Evolutionary conservation across 768 basidiomycete species (phyloP).

Genomic region (Russula virescens): DNA sequence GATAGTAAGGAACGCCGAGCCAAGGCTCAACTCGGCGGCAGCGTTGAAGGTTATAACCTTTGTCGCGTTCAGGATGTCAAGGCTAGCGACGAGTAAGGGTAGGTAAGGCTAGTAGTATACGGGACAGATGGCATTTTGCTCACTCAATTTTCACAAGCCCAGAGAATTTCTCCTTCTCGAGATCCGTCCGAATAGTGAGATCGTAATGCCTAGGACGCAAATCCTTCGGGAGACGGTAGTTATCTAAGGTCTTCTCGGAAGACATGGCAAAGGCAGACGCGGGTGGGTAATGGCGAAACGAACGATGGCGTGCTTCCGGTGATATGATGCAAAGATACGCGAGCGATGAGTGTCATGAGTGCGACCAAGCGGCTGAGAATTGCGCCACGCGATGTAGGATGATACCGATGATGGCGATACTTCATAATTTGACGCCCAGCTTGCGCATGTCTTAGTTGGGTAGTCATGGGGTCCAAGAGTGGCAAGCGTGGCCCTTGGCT

Average conservation of each 20-base stretch:
- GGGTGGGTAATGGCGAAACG: conserved; percentile 4
- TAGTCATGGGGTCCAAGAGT: conserved; percentile 7
- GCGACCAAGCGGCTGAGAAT: not conserved
- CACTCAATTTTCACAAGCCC: conserved; percentile 73
- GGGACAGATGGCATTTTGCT: conserved; percentile 25
- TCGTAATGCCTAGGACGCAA: conserved; percentile 75
- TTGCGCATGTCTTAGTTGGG: not conserved
- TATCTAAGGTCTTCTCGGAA: conserved; percentile 15
- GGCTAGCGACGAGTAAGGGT: conserved; percentile 34
- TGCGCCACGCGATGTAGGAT: not conserved
- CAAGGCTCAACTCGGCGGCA: conserved; percentile 51
- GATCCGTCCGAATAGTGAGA: conserved; percentile 73
- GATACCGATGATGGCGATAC: conserved; percentile 8
- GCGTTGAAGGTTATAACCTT: conserved; percentile 59
- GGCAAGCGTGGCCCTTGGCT: not conserved
- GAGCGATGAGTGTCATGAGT: not conserved
- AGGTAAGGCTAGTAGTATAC: not conserved
- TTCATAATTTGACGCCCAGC: not conserved
- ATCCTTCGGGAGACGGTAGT: conserved; percentile 57
- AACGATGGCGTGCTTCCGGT: conserved; percentile 7
- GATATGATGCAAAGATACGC: not conserved
- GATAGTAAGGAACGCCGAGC: conserved; percentile 44
- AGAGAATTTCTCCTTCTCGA: conserved; percentile 63
- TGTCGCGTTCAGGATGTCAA: conserved; percentile 59
- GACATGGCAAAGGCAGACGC: not conserved